Evolutionary conservation across 2,329 filamentous ascomycete genomes (phyloP), one percentile per base, ranked within the genome.

Genomic region (Aspergillus ustus): DNA sequence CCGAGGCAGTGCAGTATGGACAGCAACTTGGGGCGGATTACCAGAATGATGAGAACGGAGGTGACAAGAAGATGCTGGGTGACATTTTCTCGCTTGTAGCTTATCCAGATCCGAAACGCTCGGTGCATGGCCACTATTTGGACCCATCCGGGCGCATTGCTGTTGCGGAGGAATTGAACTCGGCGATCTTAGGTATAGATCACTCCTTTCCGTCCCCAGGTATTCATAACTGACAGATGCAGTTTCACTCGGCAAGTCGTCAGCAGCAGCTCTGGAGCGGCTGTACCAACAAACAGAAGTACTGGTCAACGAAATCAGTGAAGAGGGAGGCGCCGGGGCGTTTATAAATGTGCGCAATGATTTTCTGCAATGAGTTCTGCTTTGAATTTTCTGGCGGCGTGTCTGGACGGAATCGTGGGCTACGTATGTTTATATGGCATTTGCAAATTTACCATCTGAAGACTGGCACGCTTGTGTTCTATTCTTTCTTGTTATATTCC

Each of bases 121-220:
- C 91, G 64, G 86, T 90, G 62, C 85, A 97, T 61, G 89, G 89
- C 17, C 89, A 92, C 72, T 80, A 97, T 62, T 81, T 99, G 60
- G 91, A 96, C 70, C 83, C 85, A 44, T 86, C 85, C 56, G 92
- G 91, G 1, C 83, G 95, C 48, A 86, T 89, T 19, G 83, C 87
- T 19, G 92, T 98, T 45, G 93, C 93, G 8, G 95, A 99, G 79
- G 93, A 97, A 76, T 82, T 99, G 60, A 98, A 98, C 77, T 91
- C 92, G 63, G 93, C 92, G 51, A 97, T 99, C 69, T 77, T 99
- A 63, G 88, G 93, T 96, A 81, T 80, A 88, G 34, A 4, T 15
- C 61, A 61, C 45, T 22, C 19, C 40, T 29, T 53, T 43, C 62
- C 28, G 54, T 52, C 56, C 48, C 61, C 25, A 31, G 40, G 6